phyloP scores from a whole-genome alignment of 140 eudicot genomes.

The Oenanthe javanica region DNA sequence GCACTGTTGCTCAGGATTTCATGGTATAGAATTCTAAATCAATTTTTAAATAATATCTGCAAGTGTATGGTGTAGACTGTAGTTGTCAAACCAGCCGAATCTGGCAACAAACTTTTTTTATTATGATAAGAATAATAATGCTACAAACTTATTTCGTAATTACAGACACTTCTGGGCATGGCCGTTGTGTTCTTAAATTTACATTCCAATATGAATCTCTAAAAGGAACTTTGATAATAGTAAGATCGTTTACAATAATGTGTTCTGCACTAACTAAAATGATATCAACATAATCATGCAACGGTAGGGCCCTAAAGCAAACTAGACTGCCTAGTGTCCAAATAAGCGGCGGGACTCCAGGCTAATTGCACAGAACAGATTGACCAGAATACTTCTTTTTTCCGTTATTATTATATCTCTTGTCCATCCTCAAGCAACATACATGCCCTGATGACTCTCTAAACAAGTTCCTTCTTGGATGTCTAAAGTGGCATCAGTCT shows the following conservation, averaged over 20 bases:
- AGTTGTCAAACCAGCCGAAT: no score
- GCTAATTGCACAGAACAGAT: background rate
- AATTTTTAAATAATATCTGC: no score
- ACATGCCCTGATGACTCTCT: background rate
- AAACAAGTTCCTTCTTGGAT: background rate
- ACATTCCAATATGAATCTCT: no score
- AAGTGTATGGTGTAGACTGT: no score
- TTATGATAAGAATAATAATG: no score
- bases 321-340: background rate
- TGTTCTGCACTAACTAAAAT: no score
- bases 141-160: background rate
- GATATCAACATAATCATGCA: background rate
- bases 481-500: conserved; percentile 81
- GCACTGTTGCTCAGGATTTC: no score
- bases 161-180: background rate
- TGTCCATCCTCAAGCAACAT: background rate
- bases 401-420: background rate
- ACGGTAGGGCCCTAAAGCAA: background rate
- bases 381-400: background rate
- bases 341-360: background rate
- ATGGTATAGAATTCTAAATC: no score
- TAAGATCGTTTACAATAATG: no score
- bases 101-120: no score
- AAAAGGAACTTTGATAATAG: no score
- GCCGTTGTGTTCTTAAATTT: no score